Evolutionary conservation across 2,329 filamentous ascomycete species (phyloP), one percentile per base, ranked within the genome.

Genomic region (Amauroascus niger): DNA sequence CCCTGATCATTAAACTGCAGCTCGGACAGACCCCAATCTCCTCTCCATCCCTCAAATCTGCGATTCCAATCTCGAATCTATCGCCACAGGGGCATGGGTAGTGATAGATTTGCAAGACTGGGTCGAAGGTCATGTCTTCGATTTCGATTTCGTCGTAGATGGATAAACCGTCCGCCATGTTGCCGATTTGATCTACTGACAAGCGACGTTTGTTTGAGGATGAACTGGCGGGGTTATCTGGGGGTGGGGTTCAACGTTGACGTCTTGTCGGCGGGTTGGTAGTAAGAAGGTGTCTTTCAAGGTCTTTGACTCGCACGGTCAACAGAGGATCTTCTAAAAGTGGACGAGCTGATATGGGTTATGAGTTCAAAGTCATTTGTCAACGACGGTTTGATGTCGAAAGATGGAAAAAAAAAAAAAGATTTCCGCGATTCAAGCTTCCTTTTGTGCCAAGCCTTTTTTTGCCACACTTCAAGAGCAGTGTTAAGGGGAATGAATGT

Each of bases 81-180:
- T 98, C 93, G 74, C 93, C 93, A 72, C 93, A 98, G 1, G 93
- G 93, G 69, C 93, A 98, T 13, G 93, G 93, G 69, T 95, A 95
- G 73, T 91, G 86, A 75, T 95, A 98, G 62, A 95, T 84, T 69
- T 95, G 85, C 39, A 89, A 79, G 3, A 78, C 77, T 45, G 82
- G 74, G 70, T 96, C 89, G 69, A 81, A 96, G 64, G 87, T 93
- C 89, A 96, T 95, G 72, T 98, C 93, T 71, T 97, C 91, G 74
- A 97, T 96, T 70, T 97, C 91, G 71, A 97, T 91, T 72, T 96
- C 91, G 66, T 97, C 91, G 76, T 96, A 97, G 68, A 95, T 87
- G 61, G 85, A 82, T 54, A 85, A 71, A 51, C 80, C 77, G 66
- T 83, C 82, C 33, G 81, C 76, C 81, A 83, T 84, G 20, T 14